Evolutionary conservation across 2,329 filamentous ascomycete genomes (phyloP).

Genomic region (Cladosporium oxysporum): DNA sequence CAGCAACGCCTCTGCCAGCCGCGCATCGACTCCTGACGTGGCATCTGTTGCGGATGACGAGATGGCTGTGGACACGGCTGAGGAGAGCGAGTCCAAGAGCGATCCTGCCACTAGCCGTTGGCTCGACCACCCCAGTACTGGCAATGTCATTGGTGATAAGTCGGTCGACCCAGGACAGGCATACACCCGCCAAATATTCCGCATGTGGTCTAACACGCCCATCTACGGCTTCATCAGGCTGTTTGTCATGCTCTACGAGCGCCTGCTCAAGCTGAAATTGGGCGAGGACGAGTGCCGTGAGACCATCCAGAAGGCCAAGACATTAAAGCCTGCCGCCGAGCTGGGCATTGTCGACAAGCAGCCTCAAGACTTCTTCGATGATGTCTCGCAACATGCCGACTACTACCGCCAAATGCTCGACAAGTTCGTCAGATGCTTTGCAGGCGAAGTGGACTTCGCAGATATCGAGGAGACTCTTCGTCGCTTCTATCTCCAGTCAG

Average conservation of each 20-base stretch:
- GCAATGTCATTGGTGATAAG: constrained; percentile 61
- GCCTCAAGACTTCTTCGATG: constrained; percentile 71
- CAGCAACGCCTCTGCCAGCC: constrained; percentile 74
- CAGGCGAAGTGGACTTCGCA: constrained; percentile 75
- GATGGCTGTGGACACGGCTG: constrained; percentile 50
- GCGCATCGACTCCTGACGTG: constrained; percentile 84
- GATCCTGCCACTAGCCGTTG: constrained; percentile 66
- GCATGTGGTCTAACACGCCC: constrained; percentile 87
- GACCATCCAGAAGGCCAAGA: constrained; percentile 71
- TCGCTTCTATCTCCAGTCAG: constrained; percentile 85
- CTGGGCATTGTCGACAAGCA: constrained; percentile 82
- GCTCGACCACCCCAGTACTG: constrained; percentile 59
- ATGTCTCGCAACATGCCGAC: constrained; percentile 63
- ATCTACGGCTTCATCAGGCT: constrained; percentile 95
- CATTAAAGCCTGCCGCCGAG: constrained; percentile 77
- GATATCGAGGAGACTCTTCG: constrained; percentile 89
- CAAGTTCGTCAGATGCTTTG: constrained; percentile 83
- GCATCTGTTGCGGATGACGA: constrained; percentile 79
- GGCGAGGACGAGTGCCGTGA: constrained; percentile 71
- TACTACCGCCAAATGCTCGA: constrained; percentile 85
- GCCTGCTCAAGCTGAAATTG: constrained; percentile 80
- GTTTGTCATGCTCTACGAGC: constrained; percentile 86
- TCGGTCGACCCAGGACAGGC: constrained; percentile 74
- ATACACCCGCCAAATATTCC: constrained; percentile 78
- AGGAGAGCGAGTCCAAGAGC: constrained; percentile 37